phyloP scores from a whole-genome alignment of 495 filamentous ascomycete genomes.

The Opeltia flavorubescens region DNA sequence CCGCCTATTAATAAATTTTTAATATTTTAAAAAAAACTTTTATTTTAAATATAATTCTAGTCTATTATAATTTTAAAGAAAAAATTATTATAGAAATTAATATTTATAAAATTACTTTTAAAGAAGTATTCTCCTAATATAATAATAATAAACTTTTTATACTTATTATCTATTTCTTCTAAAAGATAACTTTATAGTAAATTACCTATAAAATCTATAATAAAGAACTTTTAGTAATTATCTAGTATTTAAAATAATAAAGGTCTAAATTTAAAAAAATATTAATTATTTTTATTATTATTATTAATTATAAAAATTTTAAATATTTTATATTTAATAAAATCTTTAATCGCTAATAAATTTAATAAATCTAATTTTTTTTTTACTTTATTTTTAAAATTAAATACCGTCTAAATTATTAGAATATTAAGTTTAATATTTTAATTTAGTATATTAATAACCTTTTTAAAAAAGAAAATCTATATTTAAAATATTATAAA shows the following conservation, averaged over 20 bases:
- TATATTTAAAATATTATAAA: neutral
- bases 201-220: slow-evolving; percentile 19
- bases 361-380: slow-evolving; percentile 14
- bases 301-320: slow-evolving; percentile 15
- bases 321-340: slow-evolving; percentile 17
- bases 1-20: too few relatives aligned
- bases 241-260: slow-evolving; percentile 15
- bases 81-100: too few relatives aligned
- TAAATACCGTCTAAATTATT: slow-evolving; percentile 10
- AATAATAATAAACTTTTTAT: too few relatives aligned
- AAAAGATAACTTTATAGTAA: slow-evolving; percentile 7
- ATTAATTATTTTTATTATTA: slow-evolving; percentile 2
- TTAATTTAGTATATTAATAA: neutral
- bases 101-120: too few relatives aligned
- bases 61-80: too few relatives aligned
- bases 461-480: neutral
- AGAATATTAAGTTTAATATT: slow-evolving; percentile 3
- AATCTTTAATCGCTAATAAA: slow-evolving; percentile 15
- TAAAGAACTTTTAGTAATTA: slow-evolving; percentile 17
- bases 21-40: too few relatives aligned
- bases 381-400: slow-evolving; percentile 20
- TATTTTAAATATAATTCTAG: too few relatives aligned
- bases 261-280: slow-evolving; percentile 8
- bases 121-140: too few relatives aligned
- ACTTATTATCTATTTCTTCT: too few relatives aligned